Conservation (phyloP, 1,139 yeast species). For the Saccharomycopsis hybrid region DNA sequence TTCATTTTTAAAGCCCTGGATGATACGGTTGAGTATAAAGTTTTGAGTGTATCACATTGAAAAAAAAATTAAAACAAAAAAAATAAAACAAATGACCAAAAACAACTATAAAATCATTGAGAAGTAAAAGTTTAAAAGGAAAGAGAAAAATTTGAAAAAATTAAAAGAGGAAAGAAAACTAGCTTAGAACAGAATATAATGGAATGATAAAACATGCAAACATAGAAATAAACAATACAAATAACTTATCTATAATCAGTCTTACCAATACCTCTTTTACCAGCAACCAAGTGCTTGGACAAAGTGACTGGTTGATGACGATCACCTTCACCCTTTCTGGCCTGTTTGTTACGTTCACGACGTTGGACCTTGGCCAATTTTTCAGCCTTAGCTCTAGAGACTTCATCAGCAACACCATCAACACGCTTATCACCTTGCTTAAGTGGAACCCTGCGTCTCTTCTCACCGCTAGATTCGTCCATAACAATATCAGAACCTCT, state of each 20-base stretch:
- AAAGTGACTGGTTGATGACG: constrained; percentile 78
- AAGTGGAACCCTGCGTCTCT: constrained; percentile 27
- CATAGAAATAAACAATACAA: background rate
- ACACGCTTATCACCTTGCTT: constrained; percentile 75
- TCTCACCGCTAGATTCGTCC: constrained; percentile 41
- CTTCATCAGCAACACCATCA: constrained; percentile 82
- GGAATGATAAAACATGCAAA: background rate
- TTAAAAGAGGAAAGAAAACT: background rate
- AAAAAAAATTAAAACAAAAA: too few species aligned
- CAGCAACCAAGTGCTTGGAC: constrained; percentile 92
- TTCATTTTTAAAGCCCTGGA: too few species aligned
- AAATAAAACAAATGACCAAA: background rate
- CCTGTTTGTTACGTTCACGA: constrained; percentile 87
- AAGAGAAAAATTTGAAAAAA: background rate
- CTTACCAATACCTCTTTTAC: constrained; percentile 93
- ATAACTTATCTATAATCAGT: constrained; percentile 57
- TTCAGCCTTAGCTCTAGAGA: constrained; percentile 79
- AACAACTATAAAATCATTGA: background rate
- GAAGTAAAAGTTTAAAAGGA: background rate
- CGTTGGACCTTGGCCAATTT: constrained; percentile 84
- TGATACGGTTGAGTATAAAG: too few species aligned
- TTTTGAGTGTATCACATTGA: too few species aligned
- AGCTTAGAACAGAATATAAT: constrained; percentile 3
- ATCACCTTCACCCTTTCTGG: constrained; percentile 95
- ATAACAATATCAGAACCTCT: constrained; percentile 75